These are phyloP conservation scores for Xylariaceae sp. DNA, from an alignment of 2,329 filamentous ascomycete species.

Conservation along the genomic window DNA sequence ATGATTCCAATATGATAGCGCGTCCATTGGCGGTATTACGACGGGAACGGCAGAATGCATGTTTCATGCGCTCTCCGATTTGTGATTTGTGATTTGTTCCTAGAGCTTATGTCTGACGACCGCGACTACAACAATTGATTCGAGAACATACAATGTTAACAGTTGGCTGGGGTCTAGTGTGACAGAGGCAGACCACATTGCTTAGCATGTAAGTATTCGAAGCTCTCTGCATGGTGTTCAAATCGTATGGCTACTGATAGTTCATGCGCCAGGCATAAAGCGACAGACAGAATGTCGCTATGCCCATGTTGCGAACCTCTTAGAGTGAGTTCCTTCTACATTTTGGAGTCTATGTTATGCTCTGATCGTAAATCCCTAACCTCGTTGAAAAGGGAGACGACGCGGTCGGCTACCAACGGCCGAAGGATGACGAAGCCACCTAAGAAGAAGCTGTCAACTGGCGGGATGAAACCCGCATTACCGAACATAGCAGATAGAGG, in stretches of 20 bases:
- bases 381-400: conserved; percentile 58
- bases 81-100: conserved; percentile 5
- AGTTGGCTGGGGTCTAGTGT: conserved; percentile 57
- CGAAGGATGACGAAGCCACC: conserved; percentile 91
- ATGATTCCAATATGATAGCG: conserved; percentile 3
- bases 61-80: neutral
- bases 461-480: conserved; percentile 48
- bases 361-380: conserved; percentile 15
- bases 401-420: conserved; percentile 72
- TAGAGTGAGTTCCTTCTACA: conserved; percentile 63
- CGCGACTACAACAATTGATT: conserved; percentile 14
- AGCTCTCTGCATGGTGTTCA: conserved; percentile 1
- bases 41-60: conserved; percentile 1
- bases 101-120: neutral
- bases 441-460: conserved; percentile 56
- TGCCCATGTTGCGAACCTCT: conserved; percentile 75
- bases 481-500: conserved; percentile 64
- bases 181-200: conserved; percentile 75
- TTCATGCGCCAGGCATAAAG: conserved; percentile 67
- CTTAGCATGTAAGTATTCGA: conserved; percentile 60
- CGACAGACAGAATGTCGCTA: conserved; percentile 78
- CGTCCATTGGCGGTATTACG: conserved; percentile 10
- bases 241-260: conserved; percentile 19
- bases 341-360: neutral
- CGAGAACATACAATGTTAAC: conserved; percentile 23